Evolutionary conservation across 2,329 filamentous ascomycete genomes (phyloP).

Genomic region (Penicillium hordei): DNA sequence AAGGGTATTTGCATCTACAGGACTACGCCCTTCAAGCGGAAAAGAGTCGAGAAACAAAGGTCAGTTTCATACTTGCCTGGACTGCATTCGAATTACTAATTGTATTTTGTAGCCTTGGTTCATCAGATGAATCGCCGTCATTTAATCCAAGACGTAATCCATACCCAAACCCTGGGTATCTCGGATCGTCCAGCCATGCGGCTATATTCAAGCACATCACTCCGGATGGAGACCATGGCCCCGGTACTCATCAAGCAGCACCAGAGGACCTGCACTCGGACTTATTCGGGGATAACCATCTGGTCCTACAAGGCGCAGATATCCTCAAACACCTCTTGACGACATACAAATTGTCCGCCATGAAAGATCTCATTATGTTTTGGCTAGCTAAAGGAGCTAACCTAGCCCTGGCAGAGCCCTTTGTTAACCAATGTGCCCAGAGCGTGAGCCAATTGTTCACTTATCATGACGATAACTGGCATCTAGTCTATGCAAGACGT

Average conservation of each 20-base stretch:
- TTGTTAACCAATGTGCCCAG: constrained; percentile 24
- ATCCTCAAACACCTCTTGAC: constrained; percentile 24
- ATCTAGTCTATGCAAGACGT: constrained; percentile 25
- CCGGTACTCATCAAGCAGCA: constrained; percentile 1
- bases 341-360: constrained; percentile 21
- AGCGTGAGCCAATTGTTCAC: constrained; percentile 27
- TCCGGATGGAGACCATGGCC: constrained; percentile 17
- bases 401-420: constrained; percentile 27
- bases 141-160: constrained; percentile 25
- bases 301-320: constrained; percentile 29
- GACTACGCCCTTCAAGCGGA: constrained; percentile 28
- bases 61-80: constrained; percentile 7
- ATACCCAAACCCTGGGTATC: constrained; percentile 32
- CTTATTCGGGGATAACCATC: constrained; percentile 23
- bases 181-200: constrained; percentile 31
- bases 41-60: constrained; percentile 22
- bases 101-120: constrained; percentile 12
- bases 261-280: constrained; percentile 13
- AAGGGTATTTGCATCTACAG: constrained; percentile 29
- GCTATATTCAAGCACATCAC: constrained; percentile 33
- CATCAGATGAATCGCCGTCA: constrained; percentile 21
- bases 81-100: not conserved
- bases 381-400: constrained; percentile 30
- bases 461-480: constrained; percentile 25
- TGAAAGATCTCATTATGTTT: constrained; percentile 27